Evolutionary conservation across 371 early-diverging fungal species (phyloP), one percentile per base, ranked within the genome.

Genomic region (Mortierella sp.): DNA sequence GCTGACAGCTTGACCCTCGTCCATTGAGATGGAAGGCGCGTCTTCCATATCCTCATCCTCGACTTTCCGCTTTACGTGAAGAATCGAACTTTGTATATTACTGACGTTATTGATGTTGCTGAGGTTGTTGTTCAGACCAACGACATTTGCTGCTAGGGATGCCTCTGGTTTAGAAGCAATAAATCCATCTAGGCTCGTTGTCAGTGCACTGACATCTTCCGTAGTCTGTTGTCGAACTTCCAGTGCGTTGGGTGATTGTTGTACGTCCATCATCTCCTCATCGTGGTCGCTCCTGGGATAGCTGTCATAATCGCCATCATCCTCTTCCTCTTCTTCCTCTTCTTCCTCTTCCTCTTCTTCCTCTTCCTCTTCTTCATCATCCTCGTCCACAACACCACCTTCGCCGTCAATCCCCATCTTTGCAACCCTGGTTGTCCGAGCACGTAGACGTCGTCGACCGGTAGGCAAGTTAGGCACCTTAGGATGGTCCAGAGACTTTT

Each of bases 21-120:
- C 76, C 61, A 60, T 50, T 4, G 76, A 75, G 19, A 75, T 28
- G 11, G 51, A 52, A n/a, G 66, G 62, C 5, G 54, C 53, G 43
- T 75, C 76, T 28, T 75, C 76, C 76, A 75, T 75, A 27, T 75
- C 64, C 37, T 75, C 76, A 28, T 75, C 76, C 8, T 68, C 76
- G 34, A 75, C 76, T 46, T 75, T 75, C 23, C 76, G 64, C 41
- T 75, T 75, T 32, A 64, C 62, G 43, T 75, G 64, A 12, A 55
- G 55, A n/a, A 31, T 44, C 27, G 56, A n/a, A 19, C 52, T 54
- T 9, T 19, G 50, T 14, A 34, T 34, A 34, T 34, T 7, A 4
- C 11, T 34, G 37, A 14, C 1, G 4, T 1, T 34, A 23, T 8
- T 42, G 15, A 27, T 17, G 21, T 43, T 42, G 23, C 30, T 37